Base-by-base conservation (phyloP, 495 filamentous ascomycete genomes). In the Hypoxylon trugodes region DNA sequence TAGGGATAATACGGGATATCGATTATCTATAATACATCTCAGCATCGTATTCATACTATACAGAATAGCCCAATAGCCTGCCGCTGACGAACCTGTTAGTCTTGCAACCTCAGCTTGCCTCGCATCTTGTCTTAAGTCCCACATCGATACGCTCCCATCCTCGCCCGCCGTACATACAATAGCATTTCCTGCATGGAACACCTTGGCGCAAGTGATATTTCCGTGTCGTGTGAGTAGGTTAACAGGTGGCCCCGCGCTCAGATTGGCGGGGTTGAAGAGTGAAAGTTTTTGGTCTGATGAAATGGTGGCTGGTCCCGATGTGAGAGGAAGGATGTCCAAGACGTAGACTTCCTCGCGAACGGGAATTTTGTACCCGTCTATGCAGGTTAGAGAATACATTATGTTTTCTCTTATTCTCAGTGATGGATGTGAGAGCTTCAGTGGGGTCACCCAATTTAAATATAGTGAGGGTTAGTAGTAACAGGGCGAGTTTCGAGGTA, bases 1-100 rank as follows among this genome's bases (percentile, higher is more conserved):
- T 15, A 95, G 75, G 1, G 92, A 90, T n/a, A 91, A 76, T 25
- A 93, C 80, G 22, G 88, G 81, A 0, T 78, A 71, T 37, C 68
- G 69, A 41, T 74, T 71, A 30, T 74, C 76, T 80, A 65, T 80
- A 62, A 46, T 28, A 71, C 8, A 33, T 26, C 43, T 67, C 41
- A 61, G 56, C 26, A 52, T 49, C 8, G 13, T 32, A 9, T 45
- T 46, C 10, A 48, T 60, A 56, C 15, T 4, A 54, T 50, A 57
- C 48, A 65, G 8, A 22, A 13, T 24, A 0, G 3, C 1, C 56
- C 37, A 38, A 12, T n/a, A 18, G 18, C 25, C 8, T 42, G 5
- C 12, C 40, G 35, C 22, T 9, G 38, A 59, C 48, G 36, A 75
- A 81, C 68, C 85, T 79, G 42, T 75, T 71, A 76, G 81, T 32